Evolutionary conservation across 1,284 basidiomycete genomes (phyloP), one percentile per base, ranked within the genome.

Genomic region (Pseudozyma hubeiensis): DNA sequence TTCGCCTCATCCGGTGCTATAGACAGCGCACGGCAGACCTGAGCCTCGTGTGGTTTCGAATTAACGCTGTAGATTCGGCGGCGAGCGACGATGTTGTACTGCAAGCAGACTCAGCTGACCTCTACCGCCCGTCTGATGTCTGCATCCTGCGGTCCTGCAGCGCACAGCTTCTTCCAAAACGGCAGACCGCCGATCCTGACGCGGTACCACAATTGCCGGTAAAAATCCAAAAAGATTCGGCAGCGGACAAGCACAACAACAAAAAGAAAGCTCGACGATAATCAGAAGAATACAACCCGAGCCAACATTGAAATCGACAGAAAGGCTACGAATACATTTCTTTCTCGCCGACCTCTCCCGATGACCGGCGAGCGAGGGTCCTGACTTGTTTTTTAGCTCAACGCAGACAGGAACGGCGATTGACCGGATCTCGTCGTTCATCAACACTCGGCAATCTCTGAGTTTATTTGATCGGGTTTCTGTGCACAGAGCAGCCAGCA

Each of bases 271-370:
- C 43, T 10, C 8, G 10, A 8, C 10, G 10, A 14, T 10, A 37
- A 37, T 37, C 5, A 3, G 35, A 24, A 2, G 24, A 24, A 24
- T 24, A 24, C 24, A 24, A 24, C 24, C 24, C 1, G 24, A 24
- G 10, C 4, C 16, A 47, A 8, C 40, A 7, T 41, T n/a, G 10
- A 41, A 41, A 41, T 53, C n/a, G 9, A 43, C 13, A 43, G 19
- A 35, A 11, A 41, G 7, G 40, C 16, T n/a, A 17, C 8, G 31
- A 31, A 35, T 46, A 13, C 30, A 49, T 30, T 49, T 57, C 24
- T 14, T 34, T 46, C 49, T 48, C 49, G 57, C 64, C 64, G 53
- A 61, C 57, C 57, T 60, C 53, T 60, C 56, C 64, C 64, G 53
- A 64, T 0, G 37, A 65, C 55, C 60, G 48, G 41, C 48, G 53